Conservation (phyloP, 306 rosid species). For the Glycyrrhiza uralensis region DNA sequence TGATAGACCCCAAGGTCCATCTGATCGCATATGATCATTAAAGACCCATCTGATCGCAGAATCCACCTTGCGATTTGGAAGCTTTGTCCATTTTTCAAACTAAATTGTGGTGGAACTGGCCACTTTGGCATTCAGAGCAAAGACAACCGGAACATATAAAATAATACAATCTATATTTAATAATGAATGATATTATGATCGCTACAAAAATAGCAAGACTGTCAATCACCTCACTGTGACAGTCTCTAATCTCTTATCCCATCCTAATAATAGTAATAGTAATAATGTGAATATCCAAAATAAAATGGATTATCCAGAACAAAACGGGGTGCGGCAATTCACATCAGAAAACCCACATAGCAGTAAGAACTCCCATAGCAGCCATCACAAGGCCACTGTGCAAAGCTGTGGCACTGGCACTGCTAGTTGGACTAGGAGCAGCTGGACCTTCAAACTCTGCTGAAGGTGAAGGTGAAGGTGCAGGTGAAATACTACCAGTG, state of each 20-base stretch:
- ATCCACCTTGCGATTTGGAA: no score
- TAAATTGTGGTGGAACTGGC: no score
- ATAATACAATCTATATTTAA: not conserved
- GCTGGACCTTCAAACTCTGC: slow-evolving; percentile 51
- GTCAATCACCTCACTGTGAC: not conserved
- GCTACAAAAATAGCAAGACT: not conserved
- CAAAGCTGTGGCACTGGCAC: slow-evolving; percentile 33
- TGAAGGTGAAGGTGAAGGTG: slow-evolving; percentile 52
- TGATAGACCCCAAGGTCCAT: no score
- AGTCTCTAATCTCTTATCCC: not conserved
- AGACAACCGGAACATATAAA: not conserved
- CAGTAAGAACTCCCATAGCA: slow-evolving; percentile 34
- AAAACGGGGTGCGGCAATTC: not conserved
- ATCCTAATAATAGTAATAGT: not conserved
- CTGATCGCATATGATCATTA: no score
- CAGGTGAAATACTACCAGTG: slow-evolving; percentile 31
- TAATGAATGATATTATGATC: slow-evolving; percentile 21
- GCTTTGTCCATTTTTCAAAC: no score
- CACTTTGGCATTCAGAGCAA: no score
- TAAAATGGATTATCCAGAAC: not conserved
- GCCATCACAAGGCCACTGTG: slow-evolving; percentile 33
- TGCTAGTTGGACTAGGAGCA: slow-evolving; percentile 77
- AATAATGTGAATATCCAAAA: not conserved
- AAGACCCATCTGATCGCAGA: no score
- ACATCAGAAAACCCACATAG: slow-evolving; percentile 36